phyloP scores from a whole-genome alignment of 305 asterid species.

The Withania somnifera region DNA sequence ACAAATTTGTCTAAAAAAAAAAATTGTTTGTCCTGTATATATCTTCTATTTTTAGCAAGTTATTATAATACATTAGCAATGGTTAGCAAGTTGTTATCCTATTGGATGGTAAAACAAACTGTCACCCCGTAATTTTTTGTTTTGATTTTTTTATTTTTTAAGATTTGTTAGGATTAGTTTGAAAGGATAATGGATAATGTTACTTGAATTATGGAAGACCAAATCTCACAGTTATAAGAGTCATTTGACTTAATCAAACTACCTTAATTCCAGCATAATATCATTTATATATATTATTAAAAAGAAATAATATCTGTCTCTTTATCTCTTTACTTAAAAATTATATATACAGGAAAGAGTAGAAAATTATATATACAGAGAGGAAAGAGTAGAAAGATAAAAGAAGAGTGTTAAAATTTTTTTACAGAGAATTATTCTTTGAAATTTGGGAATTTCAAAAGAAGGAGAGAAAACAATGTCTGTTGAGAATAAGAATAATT shows the following conservation, averaged over 20 bases:
- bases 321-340: not conserved
- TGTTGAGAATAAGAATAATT: not conserved
- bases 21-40: too few species aligned
- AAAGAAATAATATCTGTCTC: not conserved
- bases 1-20: too few species aligned
- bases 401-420: not conserved
- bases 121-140: too few species aligned
- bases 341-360: not conserved
- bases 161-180: too few species aligned
- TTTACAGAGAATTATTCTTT: not conserved
- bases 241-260: not conserved
- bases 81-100: too few species aligned
- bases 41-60: too few species aligned
- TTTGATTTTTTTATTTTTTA: too few species aligned
- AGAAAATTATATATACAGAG: not conserved
- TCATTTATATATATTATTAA: too few species aligned
- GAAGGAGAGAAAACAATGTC: constrained; percentile 5
- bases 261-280: not conserved
- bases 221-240: not conserved
- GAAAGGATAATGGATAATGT: not conserved
- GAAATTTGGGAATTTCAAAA: not conserved
- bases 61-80: too few species aligned
- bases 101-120: too few species aligned
- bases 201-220: not conserved
- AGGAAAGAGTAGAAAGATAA: not conserved